phyloP scores from a whole-genome alignment of 2,329 filamentous ascomycete genomes.

The Colletotrichum noveboracense region DNA sequence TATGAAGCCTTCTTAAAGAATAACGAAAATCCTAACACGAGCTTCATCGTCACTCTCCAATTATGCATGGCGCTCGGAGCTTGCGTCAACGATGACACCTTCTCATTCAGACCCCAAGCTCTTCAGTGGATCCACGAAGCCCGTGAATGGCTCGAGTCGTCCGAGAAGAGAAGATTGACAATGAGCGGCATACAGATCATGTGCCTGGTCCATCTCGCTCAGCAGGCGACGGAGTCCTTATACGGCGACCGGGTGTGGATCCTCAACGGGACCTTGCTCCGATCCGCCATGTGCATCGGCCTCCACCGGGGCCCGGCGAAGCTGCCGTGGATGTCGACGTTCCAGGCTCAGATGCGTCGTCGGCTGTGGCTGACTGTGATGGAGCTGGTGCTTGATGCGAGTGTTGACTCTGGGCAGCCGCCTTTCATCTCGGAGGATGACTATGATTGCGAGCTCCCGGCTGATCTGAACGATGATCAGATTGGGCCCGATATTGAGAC shows the following conservation, averaged over 20 bases:
- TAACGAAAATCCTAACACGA: constrained; percentile 22
- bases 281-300: constrained; percentile 36
- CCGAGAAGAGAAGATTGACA: constrained; percentile 29
- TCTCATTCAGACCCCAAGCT: constrained; percentile 18
- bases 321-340: constrained; percentile 27
- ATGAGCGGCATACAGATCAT: constrained; percentile 33
- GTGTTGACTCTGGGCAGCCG: constrained; percentile 15
- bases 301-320: constrained; percentile 36
- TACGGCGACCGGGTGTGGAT: constrained; percentile 31
- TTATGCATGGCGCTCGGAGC: constrained; percentile 26
- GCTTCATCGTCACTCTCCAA: constrained; percentile 23
- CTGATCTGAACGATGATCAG: constrained; percentile 56
- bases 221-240: constrained; percentile 24
- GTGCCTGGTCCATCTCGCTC: constrained; percentile 31
- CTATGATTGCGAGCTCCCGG: constrained; percentile 54
- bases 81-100: constrained; percentile 23
- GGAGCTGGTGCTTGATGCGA: constrained; percentile 4
- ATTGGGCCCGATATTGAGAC: constrained; percentile 40
- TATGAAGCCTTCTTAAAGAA: constrained; percentile 29
- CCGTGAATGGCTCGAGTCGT: constrained; percentile 23
- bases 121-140: constrained; percentile 28
- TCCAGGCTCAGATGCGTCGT: constrained; percentile 34
- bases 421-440: constrained; percentile 50
- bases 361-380: constrained; percentile 34
- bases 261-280: constrained; percentile 30